Percentiles rank a stretch among this genome's conserved stretches.
Conservation (phyloP, 306 rosid species). For the Crataegus laevigata region DNA sequence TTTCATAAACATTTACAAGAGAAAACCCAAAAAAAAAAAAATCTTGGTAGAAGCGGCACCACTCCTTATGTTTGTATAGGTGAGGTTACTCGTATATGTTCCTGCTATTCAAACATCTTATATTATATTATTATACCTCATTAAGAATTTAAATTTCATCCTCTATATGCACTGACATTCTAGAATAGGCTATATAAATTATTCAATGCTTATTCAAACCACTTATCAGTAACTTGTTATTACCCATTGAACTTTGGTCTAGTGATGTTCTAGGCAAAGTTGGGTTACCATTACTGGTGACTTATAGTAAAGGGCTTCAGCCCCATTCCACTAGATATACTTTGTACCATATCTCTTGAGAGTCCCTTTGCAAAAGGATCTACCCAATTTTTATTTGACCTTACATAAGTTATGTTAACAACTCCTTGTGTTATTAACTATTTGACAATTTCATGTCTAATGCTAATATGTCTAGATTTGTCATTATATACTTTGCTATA, state of each 20-base stretch:
- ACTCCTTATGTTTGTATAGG: too few relatives aligned
- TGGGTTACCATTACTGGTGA: neutral
- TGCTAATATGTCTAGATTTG: neutral
- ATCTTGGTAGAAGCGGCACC: too few relatives aligned
- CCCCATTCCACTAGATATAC: neutral
- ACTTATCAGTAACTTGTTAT: neutral
- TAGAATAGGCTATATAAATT: too few relatives aligned
- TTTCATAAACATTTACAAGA: too few relatives aligned
- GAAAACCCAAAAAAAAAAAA: too few relatives aligned
- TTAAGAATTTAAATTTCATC: too few relatives aligned
- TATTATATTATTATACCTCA: too few relatives aligned
- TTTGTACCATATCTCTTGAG: neutral
- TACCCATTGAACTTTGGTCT: neutral
- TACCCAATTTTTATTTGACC: too few relatives aligned
- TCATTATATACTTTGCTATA: neutral
- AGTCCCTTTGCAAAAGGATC: neutral
- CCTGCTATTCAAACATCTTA: too few relatives aligned
- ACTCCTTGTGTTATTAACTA: neutral
- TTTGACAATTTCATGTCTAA: constrained; percentile 1
- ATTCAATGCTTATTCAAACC: neutral
- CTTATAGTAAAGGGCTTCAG: neutral
- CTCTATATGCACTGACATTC: too few relatives aligned
- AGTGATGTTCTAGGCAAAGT: neutral
- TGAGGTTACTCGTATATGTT: too few relatives aligned
- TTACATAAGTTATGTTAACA: neutral